Conservation (phyloP, 345 rosid species). For the Citrus trifoliata region DNA sequence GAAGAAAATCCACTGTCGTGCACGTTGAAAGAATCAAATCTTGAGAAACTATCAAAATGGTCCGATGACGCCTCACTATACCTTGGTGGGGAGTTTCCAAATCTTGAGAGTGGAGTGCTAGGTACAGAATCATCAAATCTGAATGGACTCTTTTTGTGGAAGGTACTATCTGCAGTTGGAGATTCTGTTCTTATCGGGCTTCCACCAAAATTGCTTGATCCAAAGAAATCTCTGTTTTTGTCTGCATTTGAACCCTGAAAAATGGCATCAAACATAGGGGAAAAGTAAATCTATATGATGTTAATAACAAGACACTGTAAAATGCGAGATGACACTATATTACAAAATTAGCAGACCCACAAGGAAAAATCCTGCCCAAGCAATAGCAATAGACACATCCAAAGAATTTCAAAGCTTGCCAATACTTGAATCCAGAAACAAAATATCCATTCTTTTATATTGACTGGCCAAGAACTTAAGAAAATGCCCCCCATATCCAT, state of each 20-base stretch:
- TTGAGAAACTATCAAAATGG: conserved; percentile 69
- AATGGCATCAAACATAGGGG: neutral
- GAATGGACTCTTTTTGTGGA: conserved; percentile 55
- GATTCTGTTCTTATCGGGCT: conserved; percentile 59
- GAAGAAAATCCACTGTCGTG: conserved; percentile 59
- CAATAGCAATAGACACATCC: neutral
- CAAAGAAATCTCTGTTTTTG: conserved; percentile 52
- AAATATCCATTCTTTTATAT: neutral
- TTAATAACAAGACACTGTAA: neutral
- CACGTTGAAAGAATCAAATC: conserved; percentile 87
- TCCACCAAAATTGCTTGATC: conserved; percentile 55
- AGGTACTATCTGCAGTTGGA: conserved; percentile 43
- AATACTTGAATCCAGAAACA: neutral
- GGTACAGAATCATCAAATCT: conserved; percentile 91
- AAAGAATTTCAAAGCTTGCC: neutral
- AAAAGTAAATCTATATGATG: conserved; percentile 1
- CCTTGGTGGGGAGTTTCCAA: conserved; percentile 79
- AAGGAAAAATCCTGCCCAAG: neutral
- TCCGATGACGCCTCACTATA: conserved; percentile 72
- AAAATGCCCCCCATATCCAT: neutral
- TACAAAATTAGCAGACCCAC: neutral
- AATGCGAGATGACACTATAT: neutral
- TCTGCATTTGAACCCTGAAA: conserved; percentile 48
- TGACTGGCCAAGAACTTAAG: neutral
- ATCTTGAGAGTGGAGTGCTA: conserved; percentile 73